Percentiles rank a stretch among this genome's conserved stretches.
Conservation (phyloP, 768 basidiomycete genomes). For the Tubosaeta sp. region DNA sequence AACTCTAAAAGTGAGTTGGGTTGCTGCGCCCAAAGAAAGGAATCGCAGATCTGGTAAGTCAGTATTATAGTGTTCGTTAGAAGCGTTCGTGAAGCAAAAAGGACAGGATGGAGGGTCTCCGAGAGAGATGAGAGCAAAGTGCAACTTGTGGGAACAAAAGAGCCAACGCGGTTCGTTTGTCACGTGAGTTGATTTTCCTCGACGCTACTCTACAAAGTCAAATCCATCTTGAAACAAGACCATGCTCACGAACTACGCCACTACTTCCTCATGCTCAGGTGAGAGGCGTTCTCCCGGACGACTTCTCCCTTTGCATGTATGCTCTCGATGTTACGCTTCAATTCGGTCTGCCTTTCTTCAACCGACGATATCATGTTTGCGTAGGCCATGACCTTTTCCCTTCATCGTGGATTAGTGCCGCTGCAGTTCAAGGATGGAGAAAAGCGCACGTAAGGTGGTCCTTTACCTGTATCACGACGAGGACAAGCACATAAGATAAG, state of each 20-base stretch:
- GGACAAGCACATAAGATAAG: not conserved
- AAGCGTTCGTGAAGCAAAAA: constrained; percentile 8
- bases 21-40: not conserved
- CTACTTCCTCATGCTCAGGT: constrained; percentile 16
- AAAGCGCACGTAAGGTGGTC: constrained; percentile 25
- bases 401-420: constrained; percentile 9
- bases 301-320: constrained; percentile 13
- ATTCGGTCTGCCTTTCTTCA: constrained; percentile 17
- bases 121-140: constrained; percentile 3
- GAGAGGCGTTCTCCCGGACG: constrained; percentile 22
- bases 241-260: not conserved
- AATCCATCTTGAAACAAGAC: not conserved
- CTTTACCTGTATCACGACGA: constrained; percentile 24
- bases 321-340: constrained; percentile 17
- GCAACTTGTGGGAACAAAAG: constrained; percentile 16
- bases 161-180: constrained; percentile 29
- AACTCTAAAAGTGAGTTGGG: constrained; percentile 9
- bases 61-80: constrained; percentile 17
- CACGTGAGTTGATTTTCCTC: constrained; percentile 31
- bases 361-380: constrained; percentile 18
- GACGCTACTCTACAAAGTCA: not conserved
- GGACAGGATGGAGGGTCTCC: constrained; percentile 7
- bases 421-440: not conserved
- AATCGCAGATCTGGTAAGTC: constrained; percentile 12
- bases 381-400: constrained; percentile 20